These are phyloP conservation scores for Lippia alba DNA, from an alignment of 305 asterid genomes.

Conservation along the genomic window DNA sequence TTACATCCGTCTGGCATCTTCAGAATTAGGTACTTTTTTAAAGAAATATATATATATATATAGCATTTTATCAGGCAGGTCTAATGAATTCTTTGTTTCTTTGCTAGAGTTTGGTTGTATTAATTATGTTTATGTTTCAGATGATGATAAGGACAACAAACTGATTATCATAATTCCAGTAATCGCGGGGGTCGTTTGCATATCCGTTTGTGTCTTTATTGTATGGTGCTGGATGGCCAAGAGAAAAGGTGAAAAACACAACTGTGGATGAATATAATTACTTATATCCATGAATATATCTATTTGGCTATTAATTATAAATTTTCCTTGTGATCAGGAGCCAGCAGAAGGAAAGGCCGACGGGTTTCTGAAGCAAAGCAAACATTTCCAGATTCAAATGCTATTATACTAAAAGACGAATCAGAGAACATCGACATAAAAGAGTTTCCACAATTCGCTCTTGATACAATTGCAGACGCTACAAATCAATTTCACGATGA, in stretches of 20 bases:
- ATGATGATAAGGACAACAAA: slow-evolving; percentile 34
- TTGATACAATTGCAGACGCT: no score
- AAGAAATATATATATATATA: background rate
- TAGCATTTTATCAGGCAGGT: no score
- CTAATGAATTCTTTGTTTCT: no score
- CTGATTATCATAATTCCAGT: slow-evolving; percentile 40
- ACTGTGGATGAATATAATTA: background rate
- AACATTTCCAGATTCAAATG: slow-evolving; percentile 29
- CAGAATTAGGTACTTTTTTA: slow-evolving; percentile 55
- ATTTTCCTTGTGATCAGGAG: slow-evolving; percentile 27
- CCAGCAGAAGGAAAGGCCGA: background rate
- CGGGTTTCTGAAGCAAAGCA: slow-evolving; percentile 28
- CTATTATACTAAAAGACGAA: slow-evolving; percentile 31
- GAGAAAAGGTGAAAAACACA: slow-evolving; percentile 43
- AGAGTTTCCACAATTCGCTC: no score
- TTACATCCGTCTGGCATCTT: slow-evolving; percentile 54
- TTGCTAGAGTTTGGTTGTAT: background rate
- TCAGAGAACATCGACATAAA: no score
- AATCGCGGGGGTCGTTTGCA: slow-evolving; percentile 30
- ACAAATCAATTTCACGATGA: no score
- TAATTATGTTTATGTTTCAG: slow-evolving; percentile 27
- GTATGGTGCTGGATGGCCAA: slow-evolving; percentile 42
- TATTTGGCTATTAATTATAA: background rate
- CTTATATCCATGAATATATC: background rate
- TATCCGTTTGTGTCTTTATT: slow-evolving; percentile 34